Percentiles rank a stretch among this genome's conserved stretches.
Conservation (phyloP, 2,329 filamentous ascomycete genomes). For the Sclerotinia trifoliorum region DNA sequence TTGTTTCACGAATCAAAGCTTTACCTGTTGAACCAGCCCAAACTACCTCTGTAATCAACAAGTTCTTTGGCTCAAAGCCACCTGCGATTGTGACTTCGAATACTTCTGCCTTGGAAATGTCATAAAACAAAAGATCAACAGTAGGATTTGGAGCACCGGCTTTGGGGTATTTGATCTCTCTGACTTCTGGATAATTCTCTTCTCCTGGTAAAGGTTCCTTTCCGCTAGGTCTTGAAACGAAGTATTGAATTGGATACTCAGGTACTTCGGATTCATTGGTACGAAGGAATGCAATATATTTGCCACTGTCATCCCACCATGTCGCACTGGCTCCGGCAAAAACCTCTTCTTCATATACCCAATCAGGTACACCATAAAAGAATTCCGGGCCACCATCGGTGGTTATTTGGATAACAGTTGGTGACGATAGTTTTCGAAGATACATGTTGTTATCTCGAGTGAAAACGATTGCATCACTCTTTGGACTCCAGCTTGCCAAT, state of each 20-base stretch:
- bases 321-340: constrained; percentile 77
- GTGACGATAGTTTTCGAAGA: constrained; percentile 61
- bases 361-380: constrained; percentile 96
- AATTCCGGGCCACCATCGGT: constrained; percentile 81
- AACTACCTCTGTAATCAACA: constrained; percentile 87
- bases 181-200: constrained; percentile 86
- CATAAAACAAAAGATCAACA: constrained; percentile 86
- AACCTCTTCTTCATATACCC: constrained; percentile 90
- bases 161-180: constrained; percentile 95
- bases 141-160: constrained; percentile 90
- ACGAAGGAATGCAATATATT: constrained; percentile 84
- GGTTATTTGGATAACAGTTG: constrained; percentile 61
- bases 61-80: constrained; percentile 76
- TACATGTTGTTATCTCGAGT: constrained; percentile 89
- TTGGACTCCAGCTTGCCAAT: constrained; percentile 85
- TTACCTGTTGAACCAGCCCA: constrained; percentile 77
- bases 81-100: constrained; percentile 77
- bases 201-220: constrained; percentile 64
- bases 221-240: constrained; percentile 81
- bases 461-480: constrained; percentile 84
- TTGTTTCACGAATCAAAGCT: constrained; percentile 86
- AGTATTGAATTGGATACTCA: constrained; percentile 91
- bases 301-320: constrained; percentile 93
- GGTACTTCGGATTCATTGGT: constrained; percentile 93
- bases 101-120: constrained; percentile 70